phyloP scores from a whole-genome alignment of 163 green algal genomes.

The Chloromonas sp. region DNA sequence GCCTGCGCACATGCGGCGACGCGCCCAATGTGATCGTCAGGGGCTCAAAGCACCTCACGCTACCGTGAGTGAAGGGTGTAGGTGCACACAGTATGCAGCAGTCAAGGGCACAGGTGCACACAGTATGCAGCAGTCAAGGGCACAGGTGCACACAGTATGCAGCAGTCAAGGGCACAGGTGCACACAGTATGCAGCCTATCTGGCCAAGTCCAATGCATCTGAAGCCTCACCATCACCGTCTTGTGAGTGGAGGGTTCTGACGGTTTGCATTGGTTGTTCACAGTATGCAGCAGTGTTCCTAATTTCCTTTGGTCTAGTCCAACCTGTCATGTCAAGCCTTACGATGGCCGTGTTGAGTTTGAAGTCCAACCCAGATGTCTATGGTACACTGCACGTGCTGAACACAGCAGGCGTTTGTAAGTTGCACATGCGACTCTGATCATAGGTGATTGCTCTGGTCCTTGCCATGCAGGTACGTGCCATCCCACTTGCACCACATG shows the following conservation, averaged over 20 bases:
- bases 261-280: too few relatives aligned
- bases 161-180: background rate
- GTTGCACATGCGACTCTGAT: too few relatives aligned
- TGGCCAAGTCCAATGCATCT: background rate
- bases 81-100: background rate
- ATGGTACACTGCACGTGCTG: too few relatives aligned
- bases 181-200: background rate
- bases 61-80: conserved; percentile 33
- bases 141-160: background rate
- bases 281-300: too few relatives aligned
- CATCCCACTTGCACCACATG: conserved; percentile 94
- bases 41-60: conserved; percentile 60
- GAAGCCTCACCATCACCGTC: too few relatives aligned
- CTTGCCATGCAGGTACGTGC: conserved; percentile 96
- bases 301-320: too few relatives aligned
- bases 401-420: too few relatives aligned
- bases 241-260: too few relatives aligned
- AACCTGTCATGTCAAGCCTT: too few relatives aligned
- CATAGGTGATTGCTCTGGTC: too few relatives aligned
- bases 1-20: conserved; percentile 78
- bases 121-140: background rate
- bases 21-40: conserved; percentile 73
- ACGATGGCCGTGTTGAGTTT: too few relatives aligned
- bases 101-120: background rate
- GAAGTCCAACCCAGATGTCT: too few relatives aligned